Evolutionary conservation across 148 eudicot genomes (phyloP).

Genomic region (Selenicereus undatus): DNA sequence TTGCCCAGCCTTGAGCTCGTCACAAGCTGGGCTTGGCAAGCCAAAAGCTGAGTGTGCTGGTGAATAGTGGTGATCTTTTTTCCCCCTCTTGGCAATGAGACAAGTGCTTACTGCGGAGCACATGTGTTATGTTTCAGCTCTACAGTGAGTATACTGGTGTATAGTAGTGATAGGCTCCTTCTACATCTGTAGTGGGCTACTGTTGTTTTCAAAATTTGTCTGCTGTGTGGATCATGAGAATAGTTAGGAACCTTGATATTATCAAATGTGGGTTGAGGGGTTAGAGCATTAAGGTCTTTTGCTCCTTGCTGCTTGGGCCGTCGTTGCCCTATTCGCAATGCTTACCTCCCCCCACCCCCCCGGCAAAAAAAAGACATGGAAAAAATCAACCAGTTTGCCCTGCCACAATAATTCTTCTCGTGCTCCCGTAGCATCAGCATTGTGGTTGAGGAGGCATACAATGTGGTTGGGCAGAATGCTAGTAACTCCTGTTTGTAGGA

Average conservation of each 20-base stretch:
- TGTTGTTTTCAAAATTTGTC: neutral
- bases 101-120: neutral
- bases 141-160: neutral
- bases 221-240: neutral
- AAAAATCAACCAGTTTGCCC: too few relatives aligned
- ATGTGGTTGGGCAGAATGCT: neutral
- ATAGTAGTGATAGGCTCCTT: neutral
- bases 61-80: neutral
- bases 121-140: neutral
- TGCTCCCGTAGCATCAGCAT: too few relatives aligned
- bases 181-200: neutral
- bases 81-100: neutral
- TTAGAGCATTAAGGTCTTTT: neutral
- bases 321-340: neutral
- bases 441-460: neutral
- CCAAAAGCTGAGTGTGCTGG: neutral
- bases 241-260: neutral
- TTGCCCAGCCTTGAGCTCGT: too few relatives aligned
- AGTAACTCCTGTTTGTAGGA: neutral
- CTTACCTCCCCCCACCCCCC: neutral
- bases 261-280: neutral
- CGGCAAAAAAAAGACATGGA: too few relatives aligned
- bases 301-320: neutral
- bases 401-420: too few relatives aligned
- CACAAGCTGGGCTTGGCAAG: too few relatives aligned